Percentiles rank a stretch among this genome's conserved stretches.
phyloP scores from a whole-genome alignment of 139 green algal genomes.

The Ettlia oleoabundans region DNA sequence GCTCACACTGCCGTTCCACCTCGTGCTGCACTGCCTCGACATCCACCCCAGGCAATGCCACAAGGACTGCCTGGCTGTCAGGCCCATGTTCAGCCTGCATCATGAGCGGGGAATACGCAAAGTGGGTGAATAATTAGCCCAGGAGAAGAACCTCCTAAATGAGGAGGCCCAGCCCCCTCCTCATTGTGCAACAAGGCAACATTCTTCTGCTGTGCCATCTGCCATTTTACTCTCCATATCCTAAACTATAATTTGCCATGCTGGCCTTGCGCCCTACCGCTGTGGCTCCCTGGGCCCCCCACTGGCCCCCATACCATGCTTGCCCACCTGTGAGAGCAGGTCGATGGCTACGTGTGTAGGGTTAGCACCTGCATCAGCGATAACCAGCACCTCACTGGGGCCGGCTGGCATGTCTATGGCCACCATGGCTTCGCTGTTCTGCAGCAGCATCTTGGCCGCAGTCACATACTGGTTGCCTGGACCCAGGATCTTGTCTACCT shows the following conservation, averaged over 20 bases:
- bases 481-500: slow-evolving; percentile 94
- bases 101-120: not conserved
- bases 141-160: too few relatives aligned
- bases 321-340: slow-evolving; percentile 91
- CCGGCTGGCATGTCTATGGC: slow-evolving; percentile 98
- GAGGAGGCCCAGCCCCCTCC: not conserved
- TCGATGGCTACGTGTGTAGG: slow-evolving; percentile 90
- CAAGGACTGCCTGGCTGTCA: slow-evolving; percentile 92
- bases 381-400: slow-evolving; percentile 90
- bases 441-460: slow-evolving; percentile 93
- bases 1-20: slow-evolving; percentile 82
- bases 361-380: slow-evolving; percentile 87
- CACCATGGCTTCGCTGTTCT: slow-evolving; percentile 95
- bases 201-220: too few relatives aligned
- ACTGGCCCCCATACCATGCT: not conserved
- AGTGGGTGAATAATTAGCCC: not conserved
- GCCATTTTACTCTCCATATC: too few relatives aligned
- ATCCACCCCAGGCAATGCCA: slow-evolving; percentile 90
- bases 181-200: too few relatives aligned
- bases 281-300: not conserved
- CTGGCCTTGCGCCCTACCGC: too few relatives aligned
- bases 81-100: slow-evolving; percentile 93
- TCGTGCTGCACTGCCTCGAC: slow-evolving; percentile 78
- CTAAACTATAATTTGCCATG: too few relatives aligned
- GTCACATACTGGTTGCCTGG: slow-evolving; percentile 95